These are phyloP conservation scores for Jamesozyma lodderae DNA, from an alignment of 805 yeast species.

Conservation along the genomic window DNA sequence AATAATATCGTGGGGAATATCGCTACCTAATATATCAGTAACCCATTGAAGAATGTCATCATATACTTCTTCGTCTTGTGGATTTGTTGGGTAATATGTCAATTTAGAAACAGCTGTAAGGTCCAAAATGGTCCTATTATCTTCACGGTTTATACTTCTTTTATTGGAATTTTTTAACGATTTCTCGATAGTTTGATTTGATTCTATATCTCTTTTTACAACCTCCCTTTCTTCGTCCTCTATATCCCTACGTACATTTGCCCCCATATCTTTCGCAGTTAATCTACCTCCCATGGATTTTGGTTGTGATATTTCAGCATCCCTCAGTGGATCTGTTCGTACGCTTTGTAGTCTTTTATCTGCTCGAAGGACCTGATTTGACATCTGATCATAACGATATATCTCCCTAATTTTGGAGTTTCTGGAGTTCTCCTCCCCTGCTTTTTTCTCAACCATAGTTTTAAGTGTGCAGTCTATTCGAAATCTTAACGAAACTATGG, in stretches of 20 bases:
- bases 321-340: conserved; percentile 32
- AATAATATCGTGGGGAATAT: conserved; percentile 66
- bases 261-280: conserved; percentile 63
- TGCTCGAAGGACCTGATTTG: conserved; percentile 60
- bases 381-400: conserved; percentile 64
- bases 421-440: conserved; percentile 11
- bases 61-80: conserved; percentile 42
- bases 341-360: conserved; percentile 44
- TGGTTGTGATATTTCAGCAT: conserved; percentile 54
- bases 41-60: conserved; percentile 56
- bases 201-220: conserved; percentile 15
- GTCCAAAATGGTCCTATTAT: conserved; percentile 27
- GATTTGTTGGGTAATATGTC: conserved; percentile 54
- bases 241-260: conserved; percentile 14
- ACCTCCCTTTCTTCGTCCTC: conserved; percentile 11
- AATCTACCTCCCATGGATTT: conserved; percentile 63
- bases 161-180: conserved; percentile 2
- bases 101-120: conserved; percentile 39
- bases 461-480: too few species aligned
- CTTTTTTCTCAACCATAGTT: conserved; percentile 11
- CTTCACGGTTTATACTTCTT: neutral
- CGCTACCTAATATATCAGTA: conserved; percentile 46
- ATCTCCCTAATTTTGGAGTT: conserved; percentile 23
- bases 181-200: conserved; percentile 7
- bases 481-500: too few species aligned